Base-by-base conservation (phyloP, 345 rosid species). In the Rhodamnia argentea region DNA sequence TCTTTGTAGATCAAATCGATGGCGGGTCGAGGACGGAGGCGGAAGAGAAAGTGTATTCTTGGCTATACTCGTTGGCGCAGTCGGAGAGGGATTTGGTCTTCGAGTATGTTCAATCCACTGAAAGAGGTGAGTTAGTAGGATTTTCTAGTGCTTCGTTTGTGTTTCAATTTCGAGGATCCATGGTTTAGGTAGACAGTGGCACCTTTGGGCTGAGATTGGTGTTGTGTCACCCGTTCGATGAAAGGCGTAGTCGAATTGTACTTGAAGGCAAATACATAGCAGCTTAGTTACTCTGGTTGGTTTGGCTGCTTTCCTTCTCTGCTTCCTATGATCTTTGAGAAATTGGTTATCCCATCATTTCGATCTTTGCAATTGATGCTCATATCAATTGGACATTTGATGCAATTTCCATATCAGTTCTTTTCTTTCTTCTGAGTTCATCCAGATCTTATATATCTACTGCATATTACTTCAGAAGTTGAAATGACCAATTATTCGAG, bases 91-190 rank as follows among this genome's bases (percentile, higher is more conserved):
- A 93, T 85, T 50, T 94, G 86, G 95, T 88, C 76, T 94, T 89
- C 29, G 96, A 94, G 87, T 94, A 92, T 90, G 95, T 93, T 86
- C 90, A 88, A 44, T 94, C 96, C 85, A 94, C 96, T 0, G 96
- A 94, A 91, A 93, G 95, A 81, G 96, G 95, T 94, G 27, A 84
- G 90, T 78, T 5, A 50, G 5, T 44, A 5, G 56, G 6, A 70
- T 53, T 74, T 23, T 42, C 84, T 27, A 10, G 24, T 7, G 26
- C 84, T 15, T 53, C 18, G 52, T 82, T 32, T 53, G 26, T 5
- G 23, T 51, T 42, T 37, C 26, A 29, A 37, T 50, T 22, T 70
- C 1, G 53, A 82, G 74, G 24, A 20, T 6, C 56, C 12, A 4
- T 24, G 2, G 14, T 74, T 53, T 54, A 20, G 53, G 57, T 85